Conservation (phyloP, 2,329 filamentous ascomycete species). For the Dactylellina haptotyla region DNA sequence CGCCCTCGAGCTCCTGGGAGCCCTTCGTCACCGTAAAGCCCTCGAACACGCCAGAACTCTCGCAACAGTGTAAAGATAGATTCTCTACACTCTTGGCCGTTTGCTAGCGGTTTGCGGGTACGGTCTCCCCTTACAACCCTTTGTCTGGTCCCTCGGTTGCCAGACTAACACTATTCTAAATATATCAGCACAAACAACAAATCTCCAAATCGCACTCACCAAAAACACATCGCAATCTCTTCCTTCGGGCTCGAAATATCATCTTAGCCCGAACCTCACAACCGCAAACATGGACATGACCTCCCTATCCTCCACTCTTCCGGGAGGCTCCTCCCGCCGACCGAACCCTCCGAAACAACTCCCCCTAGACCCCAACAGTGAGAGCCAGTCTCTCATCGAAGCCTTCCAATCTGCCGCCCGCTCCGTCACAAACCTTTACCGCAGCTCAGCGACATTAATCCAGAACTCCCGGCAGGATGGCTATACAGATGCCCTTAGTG, state of each 20-base stretch:
- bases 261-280: background rate
- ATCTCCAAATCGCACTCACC: background rate
- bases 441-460: constrained; percentile 39
- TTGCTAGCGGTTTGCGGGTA: background rate
- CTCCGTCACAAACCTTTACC: constrained; percentile 52
- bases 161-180: constrained; percentile 9
- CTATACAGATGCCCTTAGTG: constrained; percentile 48
- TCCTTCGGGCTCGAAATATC: background rate
- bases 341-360: constrained; percentile 28
- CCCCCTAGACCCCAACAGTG: constrained; percentile 38
- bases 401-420: constrained; percentile 46
- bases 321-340: constrained; percentile 23
- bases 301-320: constrained; percentile 48
- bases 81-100: constrained; percentile 4
- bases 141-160: background rate
- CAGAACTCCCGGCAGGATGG: constrained; percentile 46
- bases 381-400: constrained; percentile 43
- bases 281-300: constrained; percentile 49
- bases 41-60: constrained; percentile 3
- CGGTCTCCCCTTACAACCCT: background rate
- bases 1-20: no score
- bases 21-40: background rate
- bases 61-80: constrained; percentile 29
- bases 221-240: background rate
- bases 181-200: constrained; percentile 14